Evolutionary conservation across 371 early-diverging fungal genomes (phyloP).

Genomic region (Mucor indicus): DNA sequence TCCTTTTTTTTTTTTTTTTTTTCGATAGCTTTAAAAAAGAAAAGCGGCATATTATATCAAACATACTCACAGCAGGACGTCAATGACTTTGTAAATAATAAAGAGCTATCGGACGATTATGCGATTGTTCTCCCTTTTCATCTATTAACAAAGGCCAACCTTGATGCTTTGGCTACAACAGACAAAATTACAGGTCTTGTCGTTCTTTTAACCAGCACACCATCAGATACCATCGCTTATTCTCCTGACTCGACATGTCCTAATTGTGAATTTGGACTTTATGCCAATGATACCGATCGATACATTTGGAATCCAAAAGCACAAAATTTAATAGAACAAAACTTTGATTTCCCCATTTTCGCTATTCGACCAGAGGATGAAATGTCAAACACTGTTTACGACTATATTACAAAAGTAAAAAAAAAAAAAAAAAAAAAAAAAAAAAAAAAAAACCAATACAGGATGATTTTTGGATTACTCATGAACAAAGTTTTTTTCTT

Average conservation of each 20-base stretch:
- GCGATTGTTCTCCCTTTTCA: constrained; percentile 62
- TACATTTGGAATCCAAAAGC: constrained; percentile 78
- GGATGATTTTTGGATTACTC: too few relatives aligned
- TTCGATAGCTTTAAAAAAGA: constrained; percentile 16
- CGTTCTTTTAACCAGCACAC: constrained; percentile 9
- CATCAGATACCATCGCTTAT: neutral
- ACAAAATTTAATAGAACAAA: constrained; percentile 48
- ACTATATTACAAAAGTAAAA: constrained; percentile 23
- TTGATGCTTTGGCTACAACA: constrained; percentile 13
- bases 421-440: neutral
- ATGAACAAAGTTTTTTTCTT: neutral
- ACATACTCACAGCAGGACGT: constrained; percentile 51
- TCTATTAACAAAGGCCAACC: constrained; percentile 47
- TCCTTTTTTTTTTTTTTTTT: neutral
- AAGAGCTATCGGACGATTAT: constrained; percentile 36
- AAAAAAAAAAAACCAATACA: neutral
- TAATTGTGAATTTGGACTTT: constrained; percentile 70
- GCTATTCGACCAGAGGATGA: constrained; percentile 51
- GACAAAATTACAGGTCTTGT: constrained; percentile 28
- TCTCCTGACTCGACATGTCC: constrained; percentile 72
- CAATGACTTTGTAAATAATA: constrained; percentile 29
- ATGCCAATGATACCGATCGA: constrained; percentile 47
- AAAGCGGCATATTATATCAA: constrained; percentile 62
- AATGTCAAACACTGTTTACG: constrained; percentile 36
- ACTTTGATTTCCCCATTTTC: constrained; percentile 68